These are phyloP conservation scores for Candida dubliniensis DNA, from an alignment of 1,139 yeast species.

Conservation along the genomic window DNA sequence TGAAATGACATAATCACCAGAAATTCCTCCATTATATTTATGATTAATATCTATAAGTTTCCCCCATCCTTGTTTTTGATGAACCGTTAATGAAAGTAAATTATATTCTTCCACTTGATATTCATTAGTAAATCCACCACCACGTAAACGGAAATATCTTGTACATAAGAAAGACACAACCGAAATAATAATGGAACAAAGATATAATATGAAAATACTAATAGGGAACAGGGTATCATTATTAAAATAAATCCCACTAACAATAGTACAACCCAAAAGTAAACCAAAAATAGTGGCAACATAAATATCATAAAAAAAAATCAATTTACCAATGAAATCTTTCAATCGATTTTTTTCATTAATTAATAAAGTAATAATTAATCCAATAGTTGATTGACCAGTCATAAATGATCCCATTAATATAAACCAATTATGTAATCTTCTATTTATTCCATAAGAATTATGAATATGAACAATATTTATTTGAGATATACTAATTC, in stretches of 20 bases:
- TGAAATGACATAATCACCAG: slow-evolving; percentile 38
- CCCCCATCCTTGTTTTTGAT: slow-evolving; percentile 38
- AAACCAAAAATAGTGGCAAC: slow-evolving; percentile 3
- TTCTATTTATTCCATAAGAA: slow-evolving; percentile 11
- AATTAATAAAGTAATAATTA: slow-evolving; percentile 13
- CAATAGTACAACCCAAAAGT: slow-evolving; percentile 7
- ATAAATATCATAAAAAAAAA: slow-evolving; percentile 14
- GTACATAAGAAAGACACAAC: slow-evolving; percentile 15
- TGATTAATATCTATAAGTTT: slow-evolving; percentile 34
- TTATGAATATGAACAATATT: slow-evolving; percentile 12
- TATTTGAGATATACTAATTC: slow-evolving; percentile 18
- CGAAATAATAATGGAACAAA: slow-evolving; percentile 2
- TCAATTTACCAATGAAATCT: slow-evolving; percentile 17
- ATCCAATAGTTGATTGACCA: slow-evolving; percentile 17
- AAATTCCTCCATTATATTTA: slow-evolving; percentile 33
- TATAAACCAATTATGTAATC: slow-evolving; percentile 17
- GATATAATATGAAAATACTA: slow-evolving; percentile 13
- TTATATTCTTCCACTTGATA: slow-evolving; percentile 36
- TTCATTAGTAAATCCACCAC: slow-evolving; percentile 13
- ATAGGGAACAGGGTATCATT: slow-evolving; percentile 3
- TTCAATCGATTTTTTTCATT: slow-evolving; percentile 18
- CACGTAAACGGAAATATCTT: slow-evolving; percentile 15
- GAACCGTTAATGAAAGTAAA: slow-evolving; percentile 23
- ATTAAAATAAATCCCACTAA: slow-evolving; percentile 3
- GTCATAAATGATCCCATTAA: slow-evolving; percentile 16